Percentiles rank a stretch among this genome's conserved stretches.
phyloP scores from a whole-genome alignment of 345 rosid genomes.

The Gossypium bickii region DNA sequence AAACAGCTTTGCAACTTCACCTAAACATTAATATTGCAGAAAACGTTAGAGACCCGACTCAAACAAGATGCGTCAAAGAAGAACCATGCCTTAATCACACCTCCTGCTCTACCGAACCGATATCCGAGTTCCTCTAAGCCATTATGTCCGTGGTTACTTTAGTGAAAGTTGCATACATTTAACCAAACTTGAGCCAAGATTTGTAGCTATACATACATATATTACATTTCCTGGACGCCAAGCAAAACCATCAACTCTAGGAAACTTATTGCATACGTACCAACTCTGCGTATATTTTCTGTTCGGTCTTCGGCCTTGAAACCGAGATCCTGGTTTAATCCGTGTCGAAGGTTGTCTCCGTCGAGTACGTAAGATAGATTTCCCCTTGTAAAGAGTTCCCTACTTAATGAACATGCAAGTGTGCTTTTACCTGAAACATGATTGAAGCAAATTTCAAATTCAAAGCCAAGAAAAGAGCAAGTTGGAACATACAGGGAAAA shows the following conservation, averaged over 20 bases:
- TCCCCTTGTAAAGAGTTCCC: slow-evolving; percentile 59
- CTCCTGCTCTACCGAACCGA: background rate
- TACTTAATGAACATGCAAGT: slow-evolving; percentile 68
- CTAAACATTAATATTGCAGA: slow-evolving; percentile 25
- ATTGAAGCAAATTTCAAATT: slow-evolving; percentile 5
- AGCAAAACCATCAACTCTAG: background rate
- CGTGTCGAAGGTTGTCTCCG: slow-evolving; percentile 89
- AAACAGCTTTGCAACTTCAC: slow-evolving; percentile 92
- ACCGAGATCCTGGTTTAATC: slow-evolving; percentile 78
- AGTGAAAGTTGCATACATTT: too few relatives aligned
- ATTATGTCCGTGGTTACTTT: background rate
- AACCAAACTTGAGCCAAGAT: background rate
- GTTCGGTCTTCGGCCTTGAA: slow-evolving; percentile 84
- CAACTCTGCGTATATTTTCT: slow-evolving; percentile 89
- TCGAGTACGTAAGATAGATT: slow-evolving; percentile 82
- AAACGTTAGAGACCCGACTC: background rate
- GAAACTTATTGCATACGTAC: slow-evolving; percentile 36
- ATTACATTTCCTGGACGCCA: background rate
- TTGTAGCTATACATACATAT: background rate
- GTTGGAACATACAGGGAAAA: background rate
- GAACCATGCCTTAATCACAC: background rate
- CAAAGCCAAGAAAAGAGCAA: background rate
- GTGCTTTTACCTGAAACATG: slow-evolving; percentile 79
- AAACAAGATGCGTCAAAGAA: slow-evolving; percentile 4
- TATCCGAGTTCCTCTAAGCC: background rate